Conservation (phyloP, 495 filamentous ascomycete genomes). For the Recurvomyces mirabilis region DNA sequence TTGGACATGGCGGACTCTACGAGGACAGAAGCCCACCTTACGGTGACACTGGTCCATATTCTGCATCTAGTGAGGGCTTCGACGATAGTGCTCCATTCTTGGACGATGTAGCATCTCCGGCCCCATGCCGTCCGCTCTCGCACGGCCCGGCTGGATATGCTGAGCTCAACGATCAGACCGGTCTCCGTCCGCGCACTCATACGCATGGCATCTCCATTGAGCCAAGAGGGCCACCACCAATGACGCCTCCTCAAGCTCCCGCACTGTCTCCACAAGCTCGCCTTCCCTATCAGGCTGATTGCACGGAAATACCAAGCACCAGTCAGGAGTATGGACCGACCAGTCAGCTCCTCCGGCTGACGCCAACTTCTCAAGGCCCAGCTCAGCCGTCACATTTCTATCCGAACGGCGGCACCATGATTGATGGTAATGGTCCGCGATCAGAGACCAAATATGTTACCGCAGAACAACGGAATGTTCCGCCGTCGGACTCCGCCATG, state of each 20-base stretch:
- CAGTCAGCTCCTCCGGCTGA: not conserved
- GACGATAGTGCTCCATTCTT: too few relatives aligned
- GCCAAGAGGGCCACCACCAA: not conserved
- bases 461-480: not conserved
- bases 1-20: not conserved
- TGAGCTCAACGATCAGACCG: not conserved
- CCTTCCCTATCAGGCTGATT: not conserved
- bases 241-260: not conserved
- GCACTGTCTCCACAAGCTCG: not conserved
- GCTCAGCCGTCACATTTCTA: not conserved
- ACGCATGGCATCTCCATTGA: not conserved
- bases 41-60: not conserved
- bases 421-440: constrained; percentile 1
- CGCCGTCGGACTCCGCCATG: not conserved
- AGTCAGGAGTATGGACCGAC: not conserved
- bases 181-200: not conserved
- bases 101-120: not conserved
- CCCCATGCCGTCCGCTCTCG: not conserved
- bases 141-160: not conserved
- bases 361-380: not conserved
- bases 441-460: constrained; percentile 19
- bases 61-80: not conserved
- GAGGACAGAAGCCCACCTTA: not conserved
- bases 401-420: not conserved
- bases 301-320: not conserved